Evolutionary conservation across 2,329 filamentous ascomycete species (phyloP), one percentile per base, ranked within the genome.

Genomic region (Myotisia sp.): DNA sequence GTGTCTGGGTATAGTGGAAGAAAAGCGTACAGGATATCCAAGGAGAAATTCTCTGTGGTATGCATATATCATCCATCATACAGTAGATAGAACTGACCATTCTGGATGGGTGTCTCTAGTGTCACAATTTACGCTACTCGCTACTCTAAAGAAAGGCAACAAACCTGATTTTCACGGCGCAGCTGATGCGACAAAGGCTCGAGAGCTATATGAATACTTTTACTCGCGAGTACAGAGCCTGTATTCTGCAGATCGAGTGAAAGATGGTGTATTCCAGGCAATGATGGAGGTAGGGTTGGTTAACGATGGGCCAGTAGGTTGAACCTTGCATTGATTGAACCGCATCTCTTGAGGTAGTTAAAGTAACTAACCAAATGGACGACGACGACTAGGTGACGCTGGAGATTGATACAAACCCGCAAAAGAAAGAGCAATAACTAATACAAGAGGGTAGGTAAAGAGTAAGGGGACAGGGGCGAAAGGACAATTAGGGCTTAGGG

Each of bases 261-360:
- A 93, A 54, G 79, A 98, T 53, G 90, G 92, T n/a, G 75, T 87
- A 19, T 98, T 98, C 56, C 87, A 93, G 52, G 90, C 90, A 32
- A 94, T 92, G 86, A 98, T 98, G 90, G 79, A 95, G 51, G 87
- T 98, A 38, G 79, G 81, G 31, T 60, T 94, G 19, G 76, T 94
- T 32, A 95, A 95, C 46, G 87, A 95, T 49, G 73, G 74, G 50
- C 74, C 74, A 62, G 33, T 40, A 40, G 30, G 36, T 39, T 21
- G n/a, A n/a, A n/a, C n/a, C n/a, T n/a, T n/a, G n/a, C n/a, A n/a
- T n/a, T n/a, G n/a, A n/a, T n/a, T n/a, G n/a, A n/a, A n/a, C n/a
- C n/a, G n/a, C n/a, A n/a, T n/a, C n/a, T n/a, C n/a, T n/a, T n/a
- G n/a, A n/a, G n/a, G n/a, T n/a, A 7, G 10, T 33, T 13, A 14